A percentile compares a stretch with the other conserved stretches of the same genome.
Conservation (phyloP, 1,284 basidiomycete genomes). For the Anthracocystis walkeri region DNA sequence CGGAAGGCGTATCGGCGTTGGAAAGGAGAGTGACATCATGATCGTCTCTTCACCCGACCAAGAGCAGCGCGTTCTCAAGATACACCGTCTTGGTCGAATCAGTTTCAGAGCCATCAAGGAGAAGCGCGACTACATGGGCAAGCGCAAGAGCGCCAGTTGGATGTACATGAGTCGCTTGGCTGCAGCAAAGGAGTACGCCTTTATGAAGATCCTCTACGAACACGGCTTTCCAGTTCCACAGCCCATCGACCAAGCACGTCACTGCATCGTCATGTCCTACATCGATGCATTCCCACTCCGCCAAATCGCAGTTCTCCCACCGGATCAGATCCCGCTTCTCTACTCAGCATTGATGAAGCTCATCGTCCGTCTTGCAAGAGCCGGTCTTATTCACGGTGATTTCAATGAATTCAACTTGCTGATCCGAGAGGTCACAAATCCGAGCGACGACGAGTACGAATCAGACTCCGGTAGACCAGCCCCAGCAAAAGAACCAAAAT, state of each 20-base stretch:
- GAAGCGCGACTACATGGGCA: conserved; percentile 96
- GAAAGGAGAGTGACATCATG: conserved; percentile 98
- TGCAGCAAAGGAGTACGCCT: conserved; percentile 96
- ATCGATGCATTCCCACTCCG: conserved; percentile 97
- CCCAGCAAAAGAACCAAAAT: conserved; percentile 17
- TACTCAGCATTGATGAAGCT: conserved; percentile 95
- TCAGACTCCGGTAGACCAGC: conserved; percentile 22
- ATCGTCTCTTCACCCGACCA: conserved; percentile 87
- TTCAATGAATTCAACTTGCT: conserved; percentile 99
- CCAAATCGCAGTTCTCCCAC: conserved; percentile 84
- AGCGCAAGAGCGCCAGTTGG: conserved; percentile 95
- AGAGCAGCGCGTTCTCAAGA: conserved; percentile 87
- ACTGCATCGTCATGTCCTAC: conserved; percentile 95
- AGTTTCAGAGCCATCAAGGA: conserved; percentile 97
- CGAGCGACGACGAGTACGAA: conserved; percentile 32
- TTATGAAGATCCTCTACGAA: conserved; percentile 98
- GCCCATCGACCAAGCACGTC: conserved; percentile 92
- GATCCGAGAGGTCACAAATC: conserved; percentile 74
- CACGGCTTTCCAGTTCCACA: conserved; percentile 92
- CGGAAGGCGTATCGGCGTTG: conserved; percentile 96
- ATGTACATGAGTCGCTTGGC: conserved; percentile 99
- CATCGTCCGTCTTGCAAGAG: conserved; percentile 90
- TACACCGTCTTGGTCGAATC: conserved; percentile 92
- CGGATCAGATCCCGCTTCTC: conserved; percentile 80
- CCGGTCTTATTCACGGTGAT: conserved; percentile 96